phyloP scores from a whole-genome alignment of 1,284 basidiomycete species.

The Athelia sp. region DNA sequence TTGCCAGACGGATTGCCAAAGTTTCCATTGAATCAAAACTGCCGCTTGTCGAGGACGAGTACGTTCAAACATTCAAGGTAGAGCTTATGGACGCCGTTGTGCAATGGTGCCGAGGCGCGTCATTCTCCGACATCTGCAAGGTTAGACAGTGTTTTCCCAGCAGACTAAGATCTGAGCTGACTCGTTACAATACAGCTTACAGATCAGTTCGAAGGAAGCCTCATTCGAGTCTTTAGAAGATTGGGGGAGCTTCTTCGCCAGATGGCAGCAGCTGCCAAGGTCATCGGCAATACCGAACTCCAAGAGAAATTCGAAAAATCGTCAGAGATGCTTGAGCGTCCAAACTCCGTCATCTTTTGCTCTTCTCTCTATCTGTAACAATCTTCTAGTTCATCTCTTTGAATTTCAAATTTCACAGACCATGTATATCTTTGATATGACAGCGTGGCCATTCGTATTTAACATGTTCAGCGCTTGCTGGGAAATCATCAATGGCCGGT shows the following conservation, averaged over 20 bases:
- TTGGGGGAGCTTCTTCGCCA: constrained; percentile 93
- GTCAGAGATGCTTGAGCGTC: constrained; percentile 86
- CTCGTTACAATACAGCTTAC: constrained; percentile 56
- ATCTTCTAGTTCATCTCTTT: background rate
- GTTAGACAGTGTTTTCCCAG: constrained; percentile 34
- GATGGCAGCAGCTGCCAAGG: constrained; percentile 92
- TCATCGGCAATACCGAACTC: constrained; percentile 92
- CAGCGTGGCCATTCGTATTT: too few relatives aligned
- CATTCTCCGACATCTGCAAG: constrained; percentile 96
- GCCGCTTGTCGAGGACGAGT: constrained; percentile 88
- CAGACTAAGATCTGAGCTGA: background rate
- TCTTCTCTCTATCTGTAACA: constrained; percentile 73
- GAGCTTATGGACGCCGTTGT: constrained; percentile 97
- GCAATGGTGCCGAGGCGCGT: constrained; percentile 97
- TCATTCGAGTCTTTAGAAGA: constrained; percentile 92
- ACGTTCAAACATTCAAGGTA: constrained; percentile 94
- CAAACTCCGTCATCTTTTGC: constrained; percentile 92
- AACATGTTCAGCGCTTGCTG: too few relatives aligned
- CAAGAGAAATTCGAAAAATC: constrained; percentile 88
- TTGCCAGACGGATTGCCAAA: constrained; percentile 91
- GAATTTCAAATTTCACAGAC: background rate
- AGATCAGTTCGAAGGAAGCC: constrained; percentile 93
- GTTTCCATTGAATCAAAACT: constrained; percentile 94
- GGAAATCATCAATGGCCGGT: too few relatives aligned
- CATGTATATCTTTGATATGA: too few relatives aligned